phyloP scores from a whole-genome alignment of 352 stramenopile genomes.

The Globisporangium takayamanum region DNA sequence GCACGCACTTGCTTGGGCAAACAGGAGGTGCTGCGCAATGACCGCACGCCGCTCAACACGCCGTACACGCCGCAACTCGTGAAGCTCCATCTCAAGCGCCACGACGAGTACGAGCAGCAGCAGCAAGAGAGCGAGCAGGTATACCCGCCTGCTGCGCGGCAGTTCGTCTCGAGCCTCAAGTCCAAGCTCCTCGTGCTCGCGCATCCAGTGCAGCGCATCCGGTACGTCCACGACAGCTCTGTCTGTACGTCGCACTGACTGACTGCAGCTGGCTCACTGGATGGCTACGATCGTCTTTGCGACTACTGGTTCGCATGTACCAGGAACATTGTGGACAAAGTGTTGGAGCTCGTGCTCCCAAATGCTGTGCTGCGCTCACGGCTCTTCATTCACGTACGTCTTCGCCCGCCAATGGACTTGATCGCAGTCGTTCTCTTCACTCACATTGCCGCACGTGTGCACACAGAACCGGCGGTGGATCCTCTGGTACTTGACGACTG shows the following conservation, averaged over 20 bases:
- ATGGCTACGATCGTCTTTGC: not conserved
- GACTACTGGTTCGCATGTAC: not conserved
- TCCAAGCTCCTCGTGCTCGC: conserved; percentile 31
- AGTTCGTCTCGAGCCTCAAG: conserved; percentile 32
- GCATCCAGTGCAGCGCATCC: conserved; percentile 43
- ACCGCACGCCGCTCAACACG: conserved; percentile 75
- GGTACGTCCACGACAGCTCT: conserved; percentile 11
- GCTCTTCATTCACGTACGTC: conserved; percentile 34
- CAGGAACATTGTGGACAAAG: conserved; percentile 24
- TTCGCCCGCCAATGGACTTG: not conserved
- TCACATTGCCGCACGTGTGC: not conserved
- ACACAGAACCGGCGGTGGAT: conserved; percentile 46
- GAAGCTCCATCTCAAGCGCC: conserved; percentile 63
- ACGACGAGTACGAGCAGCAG: conserved; percentile 47
- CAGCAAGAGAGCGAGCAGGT: conserved; percentile 23
- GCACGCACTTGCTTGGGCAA: not conserved
- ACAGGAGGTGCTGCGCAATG: conserved; percentile 57
- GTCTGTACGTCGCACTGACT: not conserved
- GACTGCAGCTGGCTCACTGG: too few relatives aligned
- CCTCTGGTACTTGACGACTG: conserved; percentile 58
- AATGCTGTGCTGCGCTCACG: conserved; percentile 26
- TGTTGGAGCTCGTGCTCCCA: conserved; percentile 34
- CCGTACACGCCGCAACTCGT: conserved; percentile 83
- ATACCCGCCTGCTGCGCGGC: conserved; percentile 18
- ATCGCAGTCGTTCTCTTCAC: not conserved